Evolutionary conservation across 164 flowering plant species (phyloP).

Genomic region (Pachysandra terminalis): DNA sequence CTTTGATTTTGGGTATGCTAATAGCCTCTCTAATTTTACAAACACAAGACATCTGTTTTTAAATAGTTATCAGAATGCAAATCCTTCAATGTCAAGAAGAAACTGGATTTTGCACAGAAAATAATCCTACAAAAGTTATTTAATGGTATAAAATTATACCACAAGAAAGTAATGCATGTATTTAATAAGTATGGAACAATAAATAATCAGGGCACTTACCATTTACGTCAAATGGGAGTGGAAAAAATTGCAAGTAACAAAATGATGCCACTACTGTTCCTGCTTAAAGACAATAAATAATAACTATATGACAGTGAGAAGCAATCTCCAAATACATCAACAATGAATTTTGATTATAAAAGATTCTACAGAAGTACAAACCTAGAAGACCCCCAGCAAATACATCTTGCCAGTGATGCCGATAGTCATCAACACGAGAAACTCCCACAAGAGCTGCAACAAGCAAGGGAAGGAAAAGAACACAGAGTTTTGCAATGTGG

Average conservation of each 20-base stretch:
- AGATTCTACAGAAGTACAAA: slow-evolving; percentile 6
- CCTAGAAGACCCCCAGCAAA: slow-evolving; percentile 75
- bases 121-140: too few relatives aligned
- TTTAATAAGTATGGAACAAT: neutral
- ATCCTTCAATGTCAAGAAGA: too few relatives aligned
- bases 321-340: neutral
- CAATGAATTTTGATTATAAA: neutral
- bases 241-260: slow-evolving; percentile 87
- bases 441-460: slow-evolving; percentile 56
- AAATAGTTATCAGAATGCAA: too few relatives aligned
- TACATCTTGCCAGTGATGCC: too few relatives aligned
- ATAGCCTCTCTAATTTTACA: too few relatives aligned
- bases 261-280: slow-evolving; percentile 56
- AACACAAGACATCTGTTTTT: too few relatives aligned
- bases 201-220: slow-evolving; percentile 26
- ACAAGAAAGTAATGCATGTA: too few relatives aligned
- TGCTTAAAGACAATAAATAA: slow-evolving; percentile 20
- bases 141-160: too few relatives aligned
- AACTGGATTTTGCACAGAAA: too few relatives aligned
- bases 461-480: slow-evolving; percentile 58
- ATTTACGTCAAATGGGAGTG: slow-evolving; percentile 65
- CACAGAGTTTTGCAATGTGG: slow-evolving; percentile 69
- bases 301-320: neutral
- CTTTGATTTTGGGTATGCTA: too few relatives aligned
- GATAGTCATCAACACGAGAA: too few relatives aligned